Evolutionary conservation across 2,329 filamentous ascomycete species (phyloP), one percentile per base, ranked within the genome.

Genomic region (Sporothrix mexicana): DNA sequence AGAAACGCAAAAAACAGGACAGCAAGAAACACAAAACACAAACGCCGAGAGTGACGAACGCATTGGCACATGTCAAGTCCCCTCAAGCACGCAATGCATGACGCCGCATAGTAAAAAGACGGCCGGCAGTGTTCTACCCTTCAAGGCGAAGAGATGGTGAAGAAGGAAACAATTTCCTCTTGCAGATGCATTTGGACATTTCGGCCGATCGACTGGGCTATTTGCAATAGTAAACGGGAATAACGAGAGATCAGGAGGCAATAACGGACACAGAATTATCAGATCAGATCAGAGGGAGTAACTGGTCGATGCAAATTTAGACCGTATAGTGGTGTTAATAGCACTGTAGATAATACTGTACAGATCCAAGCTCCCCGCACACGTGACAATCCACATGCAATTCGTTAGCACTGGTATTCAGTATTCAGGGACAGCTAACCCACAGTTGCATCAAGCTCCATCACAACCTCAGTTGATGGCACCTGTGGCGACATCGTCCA

Each of bases 381-480:
- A 70, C 68, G 68, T 70, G 51, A 59, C 61, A 47, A 49, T 61
- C 59, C 41, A 43, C 30, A 41, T 59, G 53, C 68, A 61, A 23
- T 30, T 36, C 23, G 23, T 30, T 5, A 20, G n/a, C 17, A 23
- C 36, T 7, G 2, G 59, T n/a, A n/a, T n/a, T n/a, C n/a, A n/a
- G n/a, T n/a, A 15, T 7, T 36, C 30, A 36, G 30, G 30, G 30
- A 36, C 61, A 47, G 61, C 61, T 15, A 66, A 25, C 61, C 61
- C 61, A 64, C 59, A 43, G 10, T 2, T 30, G 59, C 59, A 64
- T 64, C 59, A 12, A 36, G 64, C 64, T 68, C 3, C 45, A 53
- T 15, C 15, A 51, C 23, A 53, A 36, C 30, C 30, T 36, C 3
- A 36, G 3, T 36, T 47, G 25, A 49, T 43, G 5, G 41, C 64